Evolutionary conservation across 2,329 filamentous ascomycete species (phyloP).

Genomic region (Seiridium cupressi): DNA sequence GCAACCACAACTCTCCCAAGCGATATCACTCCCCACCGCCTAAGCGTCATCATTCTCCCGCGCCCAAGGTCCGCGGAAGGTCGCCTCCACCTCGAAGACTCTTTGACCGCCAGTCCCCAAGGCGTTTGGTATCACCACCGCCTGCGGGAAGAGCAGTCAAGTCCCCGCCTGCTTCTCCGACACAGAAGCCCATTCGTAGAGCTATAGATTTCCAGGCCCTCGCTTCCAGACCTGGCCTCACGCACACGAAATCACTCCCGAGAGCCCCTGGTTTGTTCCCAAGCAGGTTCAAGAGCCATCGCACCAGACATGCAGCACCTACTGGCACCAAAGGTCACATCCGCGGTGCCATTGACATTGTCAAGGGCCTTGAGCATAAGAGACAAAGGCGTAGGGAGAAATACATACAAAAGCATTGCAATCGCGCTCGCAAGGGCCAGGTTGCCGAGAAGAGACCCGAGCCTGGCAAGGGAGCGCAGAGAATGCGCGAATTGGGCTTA

Average conservation of each 20-base stretch:
- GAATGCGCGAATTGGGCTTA: conserved; percentile 89
- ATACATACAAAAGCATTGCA: conserved; percentile 81
- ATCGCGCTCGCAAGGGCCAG: conserved; percentile 71
- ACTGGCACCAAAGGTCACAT: conserved; percentile 59
- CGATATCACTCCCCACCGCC: conserved; percentile 57
- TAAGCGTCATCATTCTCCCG: conserved; percentile 47
- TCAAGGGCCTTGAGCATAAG: conserved; percentile 94
- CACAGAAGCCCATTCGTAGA: conserved; percentile 27
- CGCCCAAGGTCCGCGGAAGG: conserved; percentile 48
- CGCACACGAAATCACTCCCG: conserved; percentile 83
- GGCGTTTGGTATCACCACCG: conserved; percentile 62
- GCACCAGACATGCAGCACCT: conserved; percentile 29
- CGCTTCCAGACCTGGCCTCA: conserved; percentile 63
- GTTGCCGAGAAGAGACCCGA: conserved; percentile 63
- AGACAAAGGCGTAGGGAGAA: conserved; percentile 73
- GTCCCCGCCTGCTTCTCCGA: conserved; percentile 45
- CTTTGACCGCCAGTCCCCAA: conserved; percentile 60
- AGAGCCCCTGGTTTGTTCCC: conserved; percentile 72
- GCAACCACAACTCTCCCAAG: conserved; percentile 55
- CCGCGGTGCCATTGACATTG: conserved; percentile 94
- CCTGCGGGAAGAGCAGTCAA: conserved; percentile 47
- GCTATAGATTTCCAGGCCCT: conserved; percentile 43
- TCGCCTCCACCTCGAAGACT: conserved; percentile 61
- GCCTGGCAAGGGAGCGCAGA: conserved; percentile 84
- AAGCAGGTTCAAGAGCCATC: conserved; percentile 43